Conservation (phyloP, 192 early-diverging fungal species). For the Powellomyces hirtus region DNA sequence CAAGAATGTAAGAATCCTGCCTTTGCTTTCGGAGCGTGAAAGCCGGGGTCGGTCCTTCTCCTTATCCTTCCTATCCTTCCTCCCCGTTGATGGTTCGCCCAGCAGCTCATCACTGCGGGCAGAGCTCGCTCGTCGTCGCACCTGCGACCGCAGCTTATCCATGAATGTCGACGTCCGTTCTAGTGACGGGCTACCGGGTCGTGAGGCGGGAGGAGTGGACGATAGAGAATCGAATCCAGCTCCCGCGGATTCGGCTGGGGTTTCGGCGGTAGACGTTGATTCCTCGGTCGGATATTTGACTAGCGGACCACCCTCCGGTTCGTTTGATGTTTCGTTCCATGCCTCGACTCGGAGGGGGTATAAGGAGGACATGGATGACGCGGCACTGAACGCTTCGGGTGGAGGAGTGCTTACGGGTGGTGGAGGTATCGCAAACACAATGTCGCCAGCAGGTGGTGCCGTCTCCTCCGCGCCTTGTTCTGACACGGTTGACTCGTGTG, state of each 20-base stretch:
- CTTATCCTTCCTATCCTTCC: not conserved
- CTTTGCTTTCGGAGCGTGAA: not conserved
- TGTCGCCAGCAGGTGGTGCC: too few relatives aligned
- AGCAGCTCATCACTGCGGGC: slow-evolving; percentile 9
- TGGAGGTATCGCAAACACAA: not conserved
- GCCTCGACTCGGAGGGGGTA: not conserved
- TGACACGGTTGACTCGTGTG: not conserved
- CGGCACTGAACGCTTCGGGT: slow-evolving; percentile 2
- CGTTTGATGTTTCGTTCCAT: not conserved
- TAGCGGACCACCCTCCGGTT: not conserved
- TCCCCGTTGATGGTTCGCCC: too few relatives aligned
- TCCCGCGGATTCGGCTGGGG: too few relatives aligned
- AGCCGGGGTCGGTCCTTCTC: not conserved
- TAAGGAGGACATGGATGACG: not conserved
- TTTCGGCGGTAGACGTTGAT: not conserved
- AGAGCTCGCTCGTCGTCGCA: slow-evolving; percentile 16
- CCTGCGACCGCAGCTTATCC: slow-evolving; percentile 11
- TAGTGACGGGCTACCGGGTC: not conserved
- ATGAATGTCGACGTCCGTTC: slow-evolving; percentile 21
- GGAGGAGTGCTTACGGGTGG: not conserved
- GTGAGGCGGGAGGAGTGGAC: not conserved
- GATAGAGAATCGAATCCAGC: too few relatives aligned
- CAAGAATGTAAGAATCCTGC: not conserved
- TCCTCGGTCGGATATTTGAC: not conserved
- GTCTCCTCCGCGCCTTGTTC: not conserved